Base-by-base conservation (phyloP, 495 filamentous ascomycete species). In the Penicillium pulvis region DNA sequence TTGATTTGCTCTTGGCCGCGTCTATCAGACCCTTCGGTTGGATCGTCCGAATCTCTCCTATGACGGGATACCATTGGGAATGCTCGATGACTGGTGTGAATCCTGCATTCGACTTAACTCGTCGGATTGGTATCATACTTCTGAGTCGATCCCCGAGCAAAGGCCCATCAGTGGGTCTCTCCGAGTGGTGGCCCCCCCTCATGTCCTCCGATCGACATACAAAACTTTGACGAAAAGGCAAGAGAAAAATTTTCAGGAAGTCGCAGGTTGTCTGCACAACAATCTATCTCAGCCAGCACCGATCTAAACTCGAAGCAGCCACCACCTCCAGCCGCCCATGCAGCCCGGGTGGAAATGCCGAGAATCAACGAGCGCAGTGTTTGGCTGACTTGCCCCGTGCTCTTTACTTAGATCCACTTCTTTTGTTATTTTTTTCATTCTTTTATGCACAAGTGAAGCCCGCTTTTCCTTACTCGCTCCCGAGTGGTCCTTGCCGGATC, bases 271-370 rank as follows among this genome's bases (percentile, higher is more conserved):
- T 20, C 16, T 39, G 28, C 4, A 53, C 35, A 16, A 24, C 19
- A 41, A 41, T 41, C 39, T 41, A 41, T 41, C 33, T 36, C 33
- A 28, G 6, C 28, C 28, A 28, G 28, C 28, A 36, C 14, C 33
- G 42, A 44, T 44, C 42, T 44, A 24, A 24, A 24, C 23, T 41
- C 11, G 42, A 45, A 14, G 62, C 58, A 59, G 55, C 62, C 61
- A 59, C 60, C 56, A 20, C 14, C 57, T 31, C 51, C 54, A 56
- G 57, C 56, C 56, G 51, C 52, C 60, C 49, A 58, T 56, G 60
- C 64, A 67, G 63, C 55, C 66, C 64, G 55, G 58, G 58, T 62
- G 64, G 57, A 57, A 62, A 69, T 67, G 57, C 61, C 59, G 67
- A 58, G 64, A 45, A 42, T 17, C 44, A 47, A 7, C 20, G 23